A percentile compares a stretch with the other conserved stretches of the same genome.
Conservation (phyloP, 1,284 basidiomycete genomes). For the Trichosporon sp. region DNA sequence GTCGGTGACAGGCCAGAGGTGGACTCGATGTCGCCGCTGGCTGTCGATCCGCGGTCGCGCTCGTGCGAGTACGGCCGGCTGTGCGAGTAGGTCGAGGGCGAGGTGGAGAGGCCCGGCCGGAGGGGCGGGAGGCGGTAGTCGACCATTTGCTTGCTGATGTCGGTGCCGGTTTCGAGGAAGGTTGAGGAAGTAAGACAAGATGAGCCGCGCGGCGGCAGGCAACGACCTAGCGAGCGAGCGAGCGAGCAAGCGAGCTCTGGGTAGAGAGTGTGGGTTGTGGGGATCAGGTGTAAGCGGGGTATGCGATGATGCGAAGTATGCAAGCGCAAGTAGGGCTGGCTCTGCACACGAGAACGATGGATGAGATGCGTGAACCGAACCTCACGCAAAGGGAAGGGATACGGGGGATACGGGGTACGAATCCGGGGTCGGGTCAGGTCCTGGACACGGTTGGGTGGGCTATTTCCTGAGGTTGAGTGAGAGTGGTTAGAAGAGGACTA, state of each 20-base stretch:
- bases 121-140: slow-evolving; percentile 2
- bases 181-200: no score
- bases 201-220: no score
- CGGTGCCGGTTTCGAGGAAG: not conserved
- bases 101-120: not conserved
- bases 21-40: not conserved
- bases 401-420: no score
- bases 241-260: no score
- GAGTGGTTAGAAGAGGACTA: no score
- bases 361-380: no score
- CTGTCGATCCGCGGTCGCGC: not conserved
- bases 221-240: no score
- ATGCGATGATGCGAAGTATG: not conserved
- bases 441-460: not conserved
- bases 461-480: not conserved
- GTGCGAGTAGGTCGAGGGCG: not conserved
- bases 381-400: no score
- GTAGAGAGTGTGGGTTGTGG: no score
- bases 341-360: not conserved
- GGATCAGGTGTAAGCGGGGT: no score
- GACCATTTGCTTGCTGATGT: not conserved
- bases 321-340: not conserved
- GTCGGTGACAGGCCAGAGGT: not conserved
- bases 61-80: not conserved
- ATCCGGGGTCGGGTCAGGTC: no score